A percentile compares a stretch with the other conserved stretches of the same genome.
These are phyloP conservation scores for Backusella australiensis DNA, from an alignment of 192 early-diverging fungal species.

Conservation along the genomic window DNA sequence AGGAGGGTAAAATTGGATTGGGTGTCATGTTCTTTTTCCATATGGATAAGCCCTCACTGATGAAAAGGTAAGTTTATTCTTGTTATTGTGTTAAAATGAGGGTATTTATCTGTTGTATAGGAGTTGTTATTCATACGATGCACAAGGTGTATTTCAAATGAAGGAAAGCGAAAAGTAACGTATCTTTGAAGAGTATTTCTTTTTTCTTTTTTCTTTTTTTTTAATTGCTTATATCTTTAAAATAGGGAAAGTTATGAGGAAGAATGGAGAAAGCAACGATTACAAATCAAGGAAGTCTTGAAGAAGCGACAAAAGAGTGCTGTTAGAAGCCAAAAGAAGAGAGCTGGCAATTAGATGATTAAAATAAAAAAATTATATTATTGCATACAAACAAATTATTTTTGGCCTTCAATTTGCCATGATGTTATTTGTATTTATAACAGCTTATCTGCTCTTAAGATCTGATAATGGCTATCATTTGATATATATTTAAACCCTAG, in stretches of 20 bases:
- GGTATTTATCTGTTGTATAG: neutral
- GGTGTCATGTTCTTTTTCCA: conserved; percentile 30
- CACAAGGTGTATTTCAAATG: conserved; percentile 13
- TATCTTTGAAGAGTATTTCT: neutral
- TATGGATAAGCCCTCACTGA: conserved; percentile 18
- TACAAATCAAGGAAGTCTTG: conserved; percentile 1
- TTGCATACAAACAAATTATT: too few species aligned
- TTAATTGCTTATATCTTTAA: neutral
- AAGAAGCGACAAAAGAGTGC: conserved; percentile 21
- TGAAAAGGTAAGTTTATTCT: conserved; percentile 22
- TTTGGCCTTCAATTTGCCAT: too few species aligned
- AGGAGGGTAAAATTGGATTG: conserved; percentile 16
- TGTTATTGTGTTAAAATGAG: neutral
- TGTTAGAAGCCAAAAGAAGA: conserved; percentile 16
- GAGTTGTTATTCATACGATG: conserved; percentile 19
- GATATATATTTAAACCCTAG: too few species aligned
- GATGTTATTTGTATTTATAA: too few species aligned
- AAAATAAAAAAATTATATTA: neutral
- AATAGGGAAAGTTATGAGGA: conserved; percentile 2
- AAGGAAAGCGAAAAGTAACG: conserved; percentile 12
- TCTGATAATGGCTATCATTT: too few species aligned
- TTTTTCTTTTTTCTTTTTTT: neutral
- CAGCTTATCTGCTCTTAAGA: too few species aligned
- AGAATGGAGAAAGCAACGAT: conserved; percentile 14
- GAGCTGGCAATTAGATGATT: neutral